phyloP scores from a whole-genome alignment of 164 flowering plant species.

The Berberis thunbergii region DNA sequence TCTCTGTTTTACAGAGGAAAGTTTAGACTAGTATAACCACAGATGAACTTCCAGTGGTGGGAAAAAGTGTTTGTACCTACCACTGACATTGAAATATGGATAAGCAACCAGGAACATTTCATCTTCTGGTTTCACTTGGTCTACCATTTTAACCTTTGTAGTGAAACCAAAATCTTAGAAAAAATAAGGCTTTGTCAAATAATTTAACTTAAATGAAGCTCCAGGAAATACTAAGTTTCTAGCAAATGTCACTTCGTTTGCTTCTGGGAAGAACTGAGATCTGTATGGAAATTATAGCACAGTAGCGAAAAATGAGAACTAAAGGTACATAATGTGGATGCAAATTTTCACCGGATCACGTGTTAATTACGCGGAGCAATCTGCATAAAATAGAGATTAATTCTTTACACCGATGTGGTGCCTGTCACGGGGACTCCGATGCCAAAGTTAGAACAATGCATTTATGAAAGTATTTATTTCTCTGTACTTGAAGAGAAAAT shows the following conservation, averaged over 20 bases:
- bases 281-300: background rate
- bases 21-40: background rate
- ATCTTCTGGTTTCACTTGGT: slow-evolving; percentile 83
- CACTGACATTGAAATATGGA: slow-evolving; percentile 93
- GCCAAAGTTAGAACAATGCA: no score
- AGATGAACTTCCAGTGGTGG: no score
- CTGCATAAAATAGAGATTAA: no score
- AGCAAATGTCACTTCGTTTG: slow-evolving; percentile 83
- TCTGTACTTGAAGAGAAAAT: no score
- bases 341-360: no score
- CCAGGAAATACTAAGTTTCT: slow-evolving; percentile 71
- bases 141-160: slow-evolving; percentile 76
- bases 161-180: slow-evolving; percentile 88
- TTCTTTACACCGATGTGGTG: no score
- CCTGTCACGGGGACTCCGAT: no score
- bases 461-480: no score
- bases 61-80: slow-evolving; percentile 19
- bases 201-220: slow-evolving; percentile 76
- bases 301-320: background rate
- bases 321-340: background rate
- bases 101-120: slow-evolving; percentile 79
- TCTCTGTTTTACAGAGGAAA: slow-evolving; percentile 40
- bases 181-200: slow-evolving; percentile 85
- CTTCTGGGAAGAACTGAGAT: slow-evolving; percentile 92
- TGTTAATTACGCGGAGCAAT: no score